phyloP scores from a whole-genome alignment of 78 protist genomes.

The Dictyostelium citrinum region DNA sequence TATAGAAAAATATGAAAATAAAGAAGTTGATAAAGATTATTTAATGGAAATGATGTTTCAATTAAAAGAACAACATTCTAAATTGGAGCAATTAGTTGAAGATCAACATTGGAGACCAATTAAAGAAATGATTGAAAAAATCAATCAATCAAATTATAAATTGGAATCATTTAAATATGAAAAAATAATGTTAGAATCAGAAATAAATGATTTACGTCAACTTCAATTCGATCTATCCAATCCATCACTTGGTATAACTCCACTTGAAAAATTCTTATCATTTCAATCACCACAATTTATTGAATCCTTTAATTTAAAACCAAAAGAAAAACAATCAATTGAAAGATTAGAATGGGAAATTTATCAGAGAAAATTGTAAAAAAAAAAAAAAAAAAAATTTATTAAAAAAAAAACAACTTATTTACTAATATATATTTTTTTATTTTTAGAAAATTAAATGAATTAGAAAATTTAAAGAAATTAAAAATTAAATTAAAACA shows the following conservation, averaged over 20 bases:
- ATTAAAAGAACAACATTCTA: background rate
- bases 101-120: background rate
- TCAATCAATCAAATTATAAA: background rate
- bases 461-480: background rate
- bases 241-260: constrained; percentile 4
- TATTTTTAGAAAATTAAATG: background rate
- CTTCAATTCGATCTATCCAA: background rate
- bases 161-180: constrained; percentile 3
- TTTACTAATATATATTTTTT: background rate
- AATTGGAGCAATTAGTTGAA: background rate
- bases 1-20: background rate
- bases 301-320: background rate
- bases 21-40: background rate
- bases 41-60: background rate
- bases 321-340: background rate
- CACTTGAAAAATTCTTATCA: background rate
- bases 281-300: background rate
- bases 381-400: background rate
- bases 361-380: constrained; percentile 8
- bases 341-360: constrained; percentile 65
- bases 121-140: background rate
- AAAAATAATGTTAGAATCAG: background rate
- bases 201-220: background rate
- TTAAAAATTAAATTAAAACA: background rate
- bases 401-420: too few relatives aligned